Conservation (phyloP, 768 basidiomycete species). For the Clitopilus hobsonii region DNA sequence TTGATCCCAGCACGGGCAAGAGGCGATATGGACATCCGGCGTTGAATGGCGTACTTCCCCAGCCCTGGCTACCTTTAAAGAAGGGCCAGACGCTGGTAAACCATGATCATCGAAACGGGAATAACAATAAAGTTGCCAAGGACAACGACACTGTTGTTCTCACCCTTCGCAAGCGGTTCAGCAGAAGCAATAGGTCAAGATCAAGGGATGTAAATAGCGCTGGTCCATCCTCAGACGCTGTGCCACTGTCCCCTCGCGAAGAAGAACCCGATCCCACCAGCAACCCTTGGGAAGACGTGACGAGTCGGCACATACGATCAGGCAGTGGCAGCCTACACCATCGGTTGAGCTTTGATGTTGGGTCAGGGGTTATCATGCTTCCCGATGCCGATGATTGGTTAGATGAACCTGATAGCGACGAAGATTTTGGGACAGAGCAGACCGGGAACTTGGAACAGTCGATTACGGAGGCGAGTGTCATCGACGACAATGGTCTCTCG, state of each 20-base stretch:
- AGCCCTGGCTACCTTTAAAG: constrained; percentile 92
- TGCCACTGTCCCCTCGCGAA: constrained; percentile 6
- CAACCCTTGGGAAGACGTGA: constrained; percentile 67
- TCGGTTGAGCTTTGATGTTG: constrained; percentile 79
- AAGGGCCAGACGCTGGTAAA: constrained; percentile 77
- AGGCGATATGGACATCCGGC: constrained; percentile 94
- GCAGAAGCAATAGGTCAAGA: constrained; percentile 30
- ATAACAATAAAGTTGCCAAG: constrained; percentile 29
- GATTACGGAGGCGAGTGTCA: constrained; percentile 17
- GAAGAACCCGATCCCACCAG: constrained; percentile 20
- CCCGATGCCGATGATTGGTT: constrained; percentile 74
- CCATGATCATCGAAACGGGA: constrained; percentile 31
- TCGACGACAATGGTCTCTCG: constrained; percentile 10
- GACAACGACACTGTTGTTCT: constrained; percentile 73
- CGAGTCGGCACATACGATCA: constrained; percentile 15
- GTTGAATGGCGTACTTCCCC: constrained; percentile 86
- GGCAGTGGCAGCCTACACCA: constrained; percentile 35
- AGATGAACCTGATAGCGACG: constrained; percentile 43
- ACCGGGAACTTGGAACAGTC: constrained; percentile 23
- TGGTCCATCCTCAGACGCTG: constrained; percentile 12
- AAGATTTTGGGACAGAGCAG: constrained; percentile 35
- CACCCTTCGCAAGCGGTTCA: constrained; percentile 72
- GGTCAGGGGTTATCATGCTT: constrained; percentile 83
- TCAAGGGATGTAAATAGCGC: constrained; percentile 17
- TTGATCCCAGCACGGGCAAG: constrained; percentile 73